Evolutionary conservation across 2,329 filamentous ascomycete genomes (phyloP).

Genomic region (Talaromyces verruculosus): DNA sequence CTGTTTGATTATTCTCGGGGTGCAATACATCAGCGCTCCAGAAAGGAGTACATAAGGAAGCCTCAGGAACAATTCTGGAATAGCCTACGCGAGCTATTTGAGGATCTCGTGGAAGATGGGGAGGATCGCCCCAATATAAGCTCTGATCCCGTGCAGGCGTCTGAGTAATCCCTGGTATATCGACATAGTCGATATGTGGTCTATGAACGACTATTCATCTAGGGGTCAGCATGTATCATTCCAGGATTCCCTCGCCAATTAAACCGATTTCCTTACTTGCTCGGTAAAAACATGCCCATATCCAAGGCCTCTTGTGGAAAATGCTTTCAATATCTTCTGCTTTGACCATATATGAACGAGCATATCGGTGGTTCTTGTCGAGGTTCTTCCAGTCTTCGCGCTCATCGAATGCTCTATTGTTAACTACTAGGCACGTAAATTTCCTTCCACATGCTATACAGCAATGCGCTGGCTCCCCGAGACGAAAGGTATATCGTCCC

Average conservation of each 20-base stretch:
- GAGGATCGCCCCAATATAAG: background rate
- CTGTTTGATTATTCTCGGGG: conserved; percentile 26
- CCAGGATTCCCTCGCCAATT: background rate
- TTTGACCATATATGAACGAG: conserved; percentile 16
- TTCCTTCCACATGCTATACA: conserved; percentile 17
- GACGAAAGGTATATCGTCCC: background rate
- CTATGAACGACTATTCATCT: conserved; percentile 17
- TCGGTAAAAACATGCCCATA: conserved; percentile 16
- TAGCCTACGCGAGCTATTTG: conserved; percentile 9
- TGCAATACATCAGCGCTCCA: conserved; percentile 15
- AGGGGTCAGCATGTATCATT: conserved; percentile 1
- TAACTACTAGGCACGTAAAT: background rate
- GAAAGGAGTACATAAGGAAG: conserved; percentile 12
- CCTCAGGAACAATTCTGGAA: background rate
- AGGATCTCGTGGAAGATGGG: conserved; percentile 11
- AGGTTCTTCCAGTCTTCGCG: conserved; percentile 16
- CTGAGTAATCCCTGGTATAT: conserved; percentile 18
- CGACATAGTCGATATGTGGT: conserved; percentile 15
- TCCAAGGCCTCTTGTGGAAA: conserved; percentile 11
- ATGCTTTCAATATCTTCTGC: conserved; percentile 16
- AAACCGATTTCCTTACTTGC: conserved; percentile 8
- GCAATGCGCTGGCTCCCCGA: background rate
- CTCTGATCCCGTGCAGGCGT: too few species aligned
- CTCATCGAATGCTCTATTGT: conserved; percentile 7
- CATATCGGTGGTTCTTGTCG: background rate